Conservation (phyloP, 495 filamentous ascomycete species). For the Xylaria grammica region DNA sequence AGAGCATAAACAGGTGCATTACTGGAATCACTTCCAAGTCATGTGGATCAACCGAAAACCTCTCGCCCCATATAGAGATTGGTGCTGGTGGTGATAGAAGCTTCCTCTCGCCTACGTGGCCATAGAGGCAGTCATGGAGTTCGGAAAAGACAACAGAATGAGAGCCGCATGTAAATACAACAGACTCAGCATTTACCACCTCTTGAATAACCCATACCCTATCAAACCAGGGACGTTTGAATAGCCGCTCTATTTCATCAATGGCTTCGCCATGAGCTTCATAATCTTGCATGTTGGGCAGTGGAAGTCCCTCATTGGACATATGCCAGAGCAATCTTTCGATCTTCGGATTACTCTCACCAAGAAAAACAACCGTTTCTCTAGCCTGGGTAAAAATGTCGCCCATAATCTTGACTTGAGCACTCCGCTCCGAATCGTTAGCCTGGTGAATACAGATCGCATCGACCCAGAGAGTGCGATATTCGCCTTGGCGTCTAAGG, state of each 20-base stretch:
- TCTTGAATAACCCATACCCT: neutral
- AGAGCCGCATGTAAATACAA: neutral
- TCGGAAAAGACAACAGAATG: neutral
- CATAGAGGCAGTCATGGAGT: neutral
- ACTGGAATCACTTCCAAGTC: neutral
- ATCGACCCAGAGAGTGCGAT: neutral
- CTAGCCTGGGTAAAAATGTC: neutral
- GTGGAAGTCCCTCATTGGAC: too few relatives aligned
- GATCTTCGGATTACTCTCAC: neutral
- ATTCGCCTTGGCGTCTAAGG: neutral
- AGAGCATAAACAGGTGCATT: neutral
- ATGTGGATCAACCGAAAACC: neutral
- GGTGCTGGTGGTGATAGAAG: neutral
- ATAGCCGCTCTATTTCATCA: neutral
- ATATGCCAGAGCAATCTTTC: neutral
- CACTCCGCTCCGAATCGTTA: neutral
- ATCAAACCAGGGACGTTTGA: neutral
- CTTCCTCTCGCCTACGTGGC: neutral
- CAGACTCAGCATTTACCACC: rapidly evolving
- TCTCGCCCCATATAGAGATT: neutral
- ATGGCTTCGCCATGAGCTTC: neutral
- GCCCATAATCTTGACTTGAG: neutral
- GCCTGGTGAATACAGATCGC: neutral
- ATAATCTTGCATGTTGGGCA: too few relatives aligned
- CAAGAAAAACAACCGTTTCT: neutral